phyloP scores from a whole-genome alignment of 495 filamentous ascomycete species.

The Achaetomiella virescens region DNA sequence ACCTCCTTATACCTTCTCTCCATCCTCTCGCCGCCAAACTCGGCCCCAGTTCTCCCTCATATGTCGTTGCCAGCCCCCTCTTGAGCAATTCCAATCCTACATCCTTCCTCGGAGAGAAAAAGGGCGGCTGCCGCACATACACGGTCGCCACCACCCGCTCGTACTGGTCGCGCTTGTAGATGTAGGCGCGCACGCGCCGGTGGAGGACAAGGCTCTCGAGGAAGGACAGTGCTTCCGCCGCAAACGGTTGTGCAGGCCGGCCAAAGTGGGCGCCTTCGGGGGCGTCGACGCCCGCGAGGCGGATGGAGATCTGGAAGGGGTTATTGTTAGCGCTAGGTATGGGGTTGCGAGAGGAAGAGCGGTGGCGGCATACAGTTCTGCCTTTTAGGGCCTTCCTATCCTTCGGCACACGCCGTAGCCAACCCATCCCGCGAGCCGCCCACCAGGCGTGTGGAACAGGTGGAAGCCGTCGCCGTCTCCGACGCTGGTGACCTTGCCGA shows the following conservation, averaged over 20 bases:
- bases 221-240: conserved; percentile 73
- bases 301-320: conserved; percentile 63
- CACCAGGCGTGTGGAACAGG: conserved; percentile 89
- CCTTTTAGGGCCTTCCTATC: conserved; percentile 62
- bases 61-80: conserved; percentile 77
- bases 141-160: conserved; percentile 84
- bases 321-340: neutral
- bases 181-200: conserved; percentile 68
- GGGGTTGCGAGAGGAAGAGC: too few species aligned
- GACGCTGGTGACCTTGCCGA: conserved; percentile 84
- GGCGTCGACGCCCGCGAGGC: conserved; percentile 86
- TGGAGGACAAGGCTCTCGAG: conserved; percentile 65
- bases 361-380: conserved; percentile 57
- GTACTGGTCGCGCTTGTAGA: conserved; percentile 85
- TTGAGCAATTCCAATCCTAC: conserved; percentile 86
- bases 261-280: conserved; percentile 93
- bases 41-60: conserved; percentile 81
- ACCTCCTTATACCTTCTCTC: conserved; percentile 61
- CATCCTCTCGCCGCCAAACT: conserved; percentile 64
- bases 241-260: conserved; percentile 73
- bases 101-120: conserved; percentile 61
- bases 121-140: conserved; percentile 57
- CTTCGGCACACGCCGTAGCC: conserved; percentile 69
- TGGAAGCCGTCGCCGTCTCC: conserved; percentile 95
- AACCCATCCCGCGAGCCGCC: conserved; percentile 81